These are phyloP conservation scores for Quercus rubra DNA, from an alignment of 306 rosid species.

Conservation along the genomic window DNA sequence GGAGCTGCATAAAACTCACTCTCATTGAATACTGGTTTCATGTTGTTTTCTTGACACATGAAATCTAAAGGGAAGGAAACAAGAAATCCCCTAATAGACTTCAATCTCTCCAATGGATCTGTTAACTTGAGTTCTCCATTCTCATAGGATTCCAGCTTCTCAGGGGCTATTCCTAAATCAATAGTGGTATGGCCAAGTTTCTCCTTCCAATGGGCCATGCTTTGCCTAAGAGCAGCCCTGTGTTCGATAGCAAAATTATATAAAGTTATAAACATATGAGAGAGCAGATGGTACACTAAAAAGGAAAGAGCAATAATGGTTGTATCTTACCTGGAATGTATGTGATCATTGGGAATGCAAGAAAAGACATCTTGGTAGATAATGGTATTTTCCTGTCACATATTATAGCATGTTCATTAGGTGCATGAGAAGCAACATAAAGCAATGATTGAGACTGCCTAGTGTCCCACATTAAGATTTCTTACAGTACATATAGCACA, in stretches of 20 bases:
- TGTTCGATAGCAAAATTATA: neutral
- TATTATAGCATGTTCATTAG: neutral
- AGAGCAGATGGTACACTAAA: neutral
- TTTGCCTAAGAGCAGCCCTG: slow-evolving; percentile 86
- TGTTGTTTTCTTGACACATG: slow-evolving; percentile 70
- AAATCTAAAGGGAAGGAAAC: slow-evolving; percentile 92
- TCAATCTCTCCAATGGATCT: slow-evolving; percentile 69
- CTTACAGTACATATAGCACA: neutral
- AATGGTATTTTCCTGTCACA: slow-evolving; percentile 69
- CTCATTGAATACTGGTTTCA: slow-evolving; percentile 82
- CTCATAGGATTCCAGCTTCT: slow-evolving; percentile 45
- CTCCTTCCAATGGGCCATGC: slow-evolving; percentile 65
- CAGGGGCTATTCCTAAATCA: slow-evolving; percentile 87
- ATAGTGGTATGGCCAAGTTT: slow-evolving; percentile 77
- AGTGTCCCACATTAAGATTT: neutral
- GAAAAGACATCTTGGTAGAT: slow-evolving; percentile 90
- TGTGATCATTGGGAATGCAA: slow-evolving; percentile 81
- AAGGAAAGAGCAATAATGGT: neutral
- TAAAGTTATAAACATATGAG: neutral
- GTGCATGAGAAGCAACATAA: neutral
- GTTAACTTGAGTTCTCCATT: slow-evolving; percentile 50
- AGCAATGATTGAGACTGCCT: neutral
- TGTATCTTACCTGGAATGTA: slow-evolving; percentile 64
- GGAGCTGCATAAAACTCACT: slow-evolving; percentile 84
- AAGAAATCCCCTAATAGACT: slow-evolving; percentile 72